A percentile compares a stretch with the other conserved stretches of the same genome.
These are phyloP conservation scores for Crithidia fasciculata DNA, from an alignment of 208 protist species.

Conservation along the genomic window DNA sequence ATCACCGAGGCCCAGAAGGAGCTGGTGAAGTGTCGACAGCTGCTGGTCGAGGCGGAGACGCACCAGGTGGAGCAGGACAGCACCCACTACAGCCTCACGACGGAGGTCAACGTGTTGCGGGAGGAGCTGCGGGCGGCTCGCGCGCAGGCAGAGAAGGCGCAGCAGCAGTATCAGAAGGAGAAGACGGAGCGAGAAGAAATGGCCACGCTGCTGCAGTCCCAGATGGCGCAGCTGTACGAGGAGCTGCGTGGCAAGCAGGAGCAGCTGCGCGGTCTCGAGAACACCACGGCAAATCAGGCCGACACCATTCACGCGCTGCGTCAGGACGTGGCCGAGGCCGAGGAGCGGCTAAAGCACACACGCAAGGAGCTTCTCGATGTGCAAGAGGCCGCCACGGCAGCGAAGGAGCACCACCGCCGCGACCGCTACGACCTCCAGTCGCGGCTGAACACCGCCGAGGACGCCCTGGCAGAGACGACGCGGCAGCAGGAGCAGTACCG, in stretches of 20 bases:
- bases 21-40: slow-evolving; percentile 45
- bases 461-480: slow-evolving; percentile 37
- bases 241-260: slow-evolving; percentile 46
- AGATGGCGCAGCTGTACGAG: slow-evolving; percentile 54
- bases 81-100: slow-evolving; percentile 33
- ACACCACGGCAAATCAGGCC: slow-evolving; percentile 35
- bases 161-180: slow-evolving; percentile 35
- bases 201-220: slow-evolving; percentile 44
- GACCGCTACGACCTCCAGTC: slow-evolving; percentile 44
- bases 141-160: slow-evolving; percentile 32
- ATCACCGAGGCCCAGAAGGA: slow-evolving; percentile 61
- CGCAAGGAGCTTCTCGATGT: slow-evolving; percentile 41
- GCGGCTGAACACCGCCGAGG: slow-evolving; percentile 45
- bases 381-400: slow-evolving; percentile 34
- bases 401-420: slow-evolving; percentile 53
- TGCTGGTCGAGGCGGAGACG: slow-evolving; percentile 55
- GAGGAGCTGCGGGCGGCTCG: slow-evolving; percentile 36
- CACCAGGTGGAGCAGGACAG: slow-evolving; percentile 41
- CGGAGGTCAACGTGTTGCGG: slow-evolving; percentile 26
- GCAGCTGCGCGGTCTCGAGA: slow-evolving; percentile 35
- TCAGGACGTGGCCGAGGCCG: slow-evolving; percentile 31
- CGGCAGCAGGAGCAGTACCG: slow-evolving; percentile 42
- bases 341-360: slow-evolving; percentile 34
- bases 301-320: slow-evolving; percentile 34
- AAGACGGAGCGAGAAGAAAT: slow-evolving; percentile 52